Conservation (phyloP, 352 stramenopile genomes). For the Globisporangium lucens region DNA sequence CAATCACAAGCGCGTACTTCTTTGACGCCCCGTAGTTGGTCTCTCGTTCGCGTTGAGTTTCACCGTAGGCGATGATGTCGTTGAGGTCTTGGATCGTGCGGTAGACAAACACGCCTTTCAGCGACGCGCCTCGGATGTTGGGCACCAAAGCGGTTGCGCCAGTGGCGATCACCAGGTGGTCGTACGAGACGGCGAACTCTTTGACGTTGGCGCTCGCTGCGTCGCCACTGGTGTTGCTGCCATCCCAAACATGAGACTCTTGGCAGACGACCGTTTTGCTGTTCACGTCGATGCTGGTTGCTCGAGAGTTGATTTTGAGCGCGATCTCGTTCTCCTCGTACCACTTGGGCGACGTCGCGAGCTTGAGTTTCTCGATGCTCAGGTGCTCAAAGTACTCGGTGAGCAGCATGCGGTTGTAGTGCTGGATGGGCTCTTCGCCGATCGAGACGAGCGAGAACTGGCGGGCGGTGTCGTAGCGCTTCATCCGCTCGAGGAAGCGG, state of each 20-base stretch:
- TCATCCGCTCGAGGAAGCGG: conserved; percentile 82
- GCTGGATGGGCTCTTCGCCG: conserved; percentile 87
- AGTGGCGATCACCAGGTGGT: conserved; percentile 88
- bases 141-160: conserved; percentile 88
- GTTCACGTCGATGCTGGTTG: conserved; percentile 66
- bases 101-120: conserved; percentile 92
- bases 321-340: conserved; percentile 84
- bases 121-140: conserved; percentile 71
- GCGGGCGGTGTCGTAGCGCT: conserved; percentile 51
- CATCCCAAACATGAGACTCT: background rate
- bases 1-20: conserved; percentile 48
- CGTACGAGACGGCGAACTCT: conserved; percentile 68
- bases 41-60: conserved; percentile 42
- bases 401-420: conserved; percentile 93
- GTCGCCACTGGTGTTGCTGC: background rate
- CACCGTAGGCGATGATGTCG: conserved; percentile 79
- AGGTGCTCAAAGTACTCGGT: conserved; percentile 92
- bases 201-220: conserved; percentile 32
- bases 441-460: conserved; percentile 86
- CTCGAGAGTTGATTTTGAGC: conserved; percentile 75
- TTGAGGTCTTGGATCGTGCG: conserved; percentile 92
- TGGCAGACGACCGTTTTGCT: conserved; percentile 68
- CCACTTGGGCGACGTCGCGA: conserved; percentile 80
- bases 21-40: conserved; percentile 7
- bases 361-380: conserved; percentile 79